Base-by-base conservation (phyloP, 2,329 filamentous ascomycete genomes). In the Arthroderma uncinatum region DNA sequence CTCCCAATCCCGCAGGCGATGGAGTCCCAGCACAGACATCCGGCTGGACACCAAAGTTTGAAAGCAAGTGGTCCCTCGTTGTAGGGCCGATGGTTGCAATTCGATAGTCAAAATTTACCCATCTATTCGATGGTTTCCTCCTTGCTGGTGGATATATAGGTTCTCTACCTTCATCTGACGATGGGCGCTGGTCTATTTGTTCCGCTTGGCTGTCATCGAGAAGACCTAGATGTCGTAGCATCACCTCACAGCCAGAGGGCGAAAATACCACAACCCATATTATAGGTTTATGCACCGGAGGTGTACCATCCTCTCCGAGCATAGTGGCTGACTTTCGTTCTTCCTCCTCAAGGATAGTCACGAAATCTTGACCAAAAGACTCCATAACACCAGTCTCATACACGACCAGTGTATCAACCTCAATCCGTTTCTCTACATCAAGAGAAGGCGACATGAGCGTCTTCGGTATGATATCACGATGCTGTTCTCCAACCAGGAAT, bases 41-140 rank as follows among this genome's bases (percentile, higher is more conserved):
- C 3, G 74, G 68, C 58, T 73, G 69, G 60, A 78, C 71, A 19
- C 70, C 73, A 64, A 71, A 74, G 21, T 68, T 67, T 37, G 61
- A 62, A 6, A 64, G 61, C 55, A 98, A 73, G 71, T 89, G 84
- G 63, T 90, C 83, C 61, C 85, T 79, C 9, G 93, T 98, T 16
- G 93, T 98, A 10, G 93, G 92, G 0, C 93, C 93, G 70, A 98
- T 98, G 0, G 91, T 94, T 12, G 86, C 89, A 60, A 97, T 77
- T 61, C 81, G 83, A 0, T 83, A 85, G 54, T 70, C 77, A 8
- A 72, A 73, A 28, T 58, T 48, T 2, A 12, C 14, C 53, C 47
- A 21, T 54, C 36, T n/a, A 68, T 67, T 53, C 53, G 58, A 44
- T 34, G 23, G 21, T 42, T 9, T 9, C 34, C 39, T 19, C 55